Base-by-base conservation (phyloP, 805 yeast genomes). In the Suhomyces canberraensis region DNA sequence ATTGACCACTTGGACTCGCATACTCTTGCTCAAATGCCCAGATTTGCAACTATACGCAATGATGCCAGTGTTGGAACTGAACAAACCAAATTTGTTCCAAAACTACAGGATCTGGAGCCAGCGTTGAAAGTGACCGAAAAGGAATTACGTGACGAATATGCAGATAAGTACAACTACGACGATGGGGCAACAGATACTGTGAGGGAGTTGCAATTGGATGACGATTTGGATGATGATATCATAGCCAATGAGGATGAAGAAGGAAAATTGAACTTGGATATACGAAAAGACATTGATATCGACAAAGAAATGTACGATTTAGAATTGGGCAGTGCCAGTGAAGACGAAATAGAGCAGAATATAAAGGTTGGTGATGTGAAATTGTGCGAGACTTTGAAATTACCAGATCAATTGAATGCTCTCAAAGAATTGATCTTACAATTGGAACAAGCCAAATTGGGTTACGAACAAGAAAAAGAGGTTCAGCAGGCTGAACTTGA, bases 101-200 rank as follows among this genome's bases (percentile, higher is more conserved):
- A 36, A 4, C 18, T 4, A 8, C 8, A 17, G 2, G 19, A 34
- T 8, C 24, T 21, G 13, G 39, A 42, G 14, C 29, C 39, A 8
- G 38, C 32, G 6, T 16, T 34, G 14, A 30, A 19, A n/a, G 20
- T 29, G 19, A 31, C 37, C 8, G 26, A 28, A n/a, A 32, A 25
- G 16, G 35, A 32, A 8, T 15, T 32, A 13, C 21, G 16, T 25
- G 39, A 38, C 11, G 49, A 45, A 18, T 45, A 45, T 27, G 37
- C 26, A 2, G 49, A 45, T 16, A 34, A 37, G n/a, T 38, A 40
- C 33, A 45, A 45, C 16, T 37, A 41, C 14, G 49, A 45, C 17
- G 43, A 45, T 25, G 46, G 38, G 3, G 25, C 31, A 1, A 32
- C 25, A 8, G 33, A 25, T n/a, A 8, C 9, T 9, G 13, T 8